Evolutionary conservation across 805 yeast genomes (phyloP), one percentile per base, ranked within the genome.

Genomic region (Torulaspora maleeae): DNA sequence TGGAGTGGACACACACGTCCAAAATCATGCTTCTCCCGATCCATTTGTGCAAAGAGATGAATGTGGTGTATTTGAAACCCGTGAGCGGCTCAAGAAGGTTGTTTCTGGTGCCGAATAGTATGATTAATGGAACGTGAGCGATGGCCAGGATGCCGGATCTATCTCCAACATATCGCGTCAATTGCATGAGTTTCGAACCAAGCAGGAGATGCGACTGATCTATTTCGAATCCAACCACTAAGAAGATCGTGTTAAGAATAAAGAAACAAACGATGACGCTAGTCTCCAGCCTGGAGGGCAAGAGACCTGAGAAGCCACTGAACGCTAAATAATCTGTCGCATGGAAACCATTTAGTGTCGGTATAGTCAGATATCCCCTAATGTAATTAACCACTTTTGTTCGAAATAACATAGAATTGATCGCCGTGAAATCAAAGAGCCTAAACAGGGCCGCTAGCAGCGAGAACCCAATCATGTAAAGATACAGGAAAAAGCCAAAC

Each of bases 51-150:
- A 78, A 77, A 24, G 73, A 67, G 59, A 82, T 75, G 64, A 85
- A 83, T 1, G 83, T 72, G 8, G 81, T 68, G 53, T 76, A 81
- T 4, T 79, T 69, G 72, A 87, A 72, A 2, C 86, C 86, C 0
- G 90, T 76, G 4, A 82, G 37, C 55, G 66, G 66, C 49, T 77
- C 76, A 51, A 86, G 63, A 22, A 86, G 70, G 61, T 83, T 86
- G 63, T 84, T 86, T 56, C 95, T 70, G 8, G 88, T 85, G 6
- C 86, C 83, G 59, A 86, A 81, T 28, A 84, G 58, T 16, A 80
- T 70, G 27, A 80, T 56, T 3, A 75, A 52, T 0, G 93, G 91
- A 49, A 81, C 52, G 34, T 69, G 69, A 1, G 68, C 67, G 52
- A 70, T 66, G 12, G 74, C 72, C 22, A 75, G 51, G 4, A 74